phyloP scores from a whole-genome alignment of 2,329 filamentous ascomycete species.

The Fusarium mangiferae region DNA sequence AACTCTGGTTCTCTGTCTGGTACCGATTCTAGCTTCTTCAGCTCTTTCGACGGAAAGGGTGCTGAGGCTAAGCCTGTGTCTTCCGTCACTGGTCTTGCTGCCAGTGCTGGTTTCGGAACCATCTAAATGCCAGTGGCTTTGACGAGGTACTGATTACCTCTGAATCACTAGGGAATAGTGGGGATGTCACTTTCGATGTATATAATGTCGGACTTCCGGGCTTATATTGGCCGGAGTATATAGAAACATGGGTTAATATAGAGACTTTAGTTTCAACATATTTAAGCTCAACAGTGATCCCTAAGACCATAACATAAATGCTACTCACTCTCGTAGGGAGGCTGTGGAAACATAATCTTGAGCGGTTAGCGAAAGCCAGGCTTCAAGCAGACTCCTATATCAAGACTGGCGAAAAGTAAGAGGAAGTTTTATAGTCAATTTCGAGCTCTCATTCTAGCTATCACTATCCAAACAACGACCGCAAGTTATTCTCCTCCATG shows the following conservation, averaged over 20 bases:
- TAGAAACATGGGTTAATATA: constrained; percentile 10
- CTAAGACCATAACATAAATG: rapidly evolving
- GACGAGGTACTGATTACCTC: not conserved
- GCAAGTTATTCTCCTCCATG: constrained; percentile 37
- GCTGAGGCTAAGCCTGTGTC: constrained; percentile 54
- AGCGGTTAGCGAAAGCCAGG: not conserved
- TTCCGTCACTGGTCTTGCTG: constrained; percentile 50
- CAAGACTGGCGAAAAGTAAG: not conserved
- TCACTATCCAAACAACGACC: constrained; percentile 36
- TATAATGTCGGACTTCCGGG: constrained; percentile 1
- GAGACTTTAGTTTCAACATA: not conserved
- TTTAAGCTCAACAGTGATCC: no score
- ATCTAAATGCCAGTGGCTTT: constrained; percentile 40
- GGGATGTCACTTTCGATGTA: not conserved
- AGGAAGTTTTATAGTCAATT: not conserved
- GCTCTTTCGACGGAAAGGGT: constrained; percentile 62
- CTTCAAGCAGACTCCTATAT: not conserved
- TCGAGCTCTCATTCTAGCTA: not conserved
- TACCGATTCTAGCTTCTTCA: constrained; percentile 59
- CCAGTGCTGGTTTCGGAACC: constrained; percentile 59
- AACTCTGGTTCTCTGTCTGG: constrained; percentile 52
- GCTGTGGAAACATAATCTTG: not conserved
- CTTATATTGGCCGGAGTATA: not conserved
- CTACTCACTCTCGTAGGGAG: rapidly evolving
- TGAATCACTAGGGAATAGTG: not conserved